Evolutionary conservation across 495 filamentous ascomycete species (phyloP).

Genomic region (Talaromyces liani): DNA sequence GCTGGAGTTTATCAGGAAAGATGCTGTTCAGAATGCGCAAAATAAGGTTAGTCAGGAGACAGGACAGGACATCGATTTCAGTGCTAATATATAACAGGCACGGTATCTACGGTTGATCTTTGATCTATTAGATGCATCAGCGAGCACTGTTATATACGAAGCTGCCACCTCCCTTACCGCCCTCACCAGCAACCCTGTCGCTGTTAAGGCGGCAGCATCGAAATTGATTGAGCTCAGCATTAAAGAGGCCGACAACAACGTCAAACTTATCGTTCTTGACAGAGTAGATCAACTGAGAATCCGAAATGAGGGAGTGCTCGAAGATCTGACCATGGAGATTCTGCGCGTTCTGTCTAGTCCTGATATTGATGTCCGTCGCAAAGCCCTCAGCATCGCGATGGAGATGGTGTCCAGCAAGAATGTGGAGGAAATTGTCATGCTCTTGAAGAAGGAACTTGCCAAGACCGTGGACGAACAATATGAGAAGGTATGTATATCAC

Average conservation of each 20-base stretch:
- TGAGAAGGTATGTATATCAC: constrained; percentile 58
- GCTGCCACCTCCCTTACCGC: constrained; percentile 95
- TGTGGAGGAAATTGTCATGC: constrained; percentile 91
- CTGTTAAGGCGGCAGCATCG: constrained; percentile 89
- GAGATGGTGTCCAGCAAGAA: constrained; percentile 99
- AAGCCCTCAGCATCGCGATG: constrained; percentile 83
- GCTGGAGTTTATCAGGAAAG: constrained; percentile 94
- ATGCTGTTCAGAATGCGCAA: constrained; percentile 87
- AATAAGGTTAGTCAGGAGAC: constrained; percentile 62
- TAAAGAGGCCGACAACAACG: constrained; percentile 97
- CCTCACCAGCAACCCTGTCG: constrained; percentile 92
- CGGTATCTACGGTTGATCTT: constrained; percentile 92
- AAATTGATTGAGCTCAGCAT: constrained; percentile 98
- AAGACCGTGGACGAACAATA: constrained; percentile 99
- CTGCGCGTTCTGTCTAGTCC: constrained; percentile 92
- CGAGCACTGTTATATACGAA: constrained; percentile 95
- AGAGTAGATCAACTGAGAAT: constrained; percentile 86
- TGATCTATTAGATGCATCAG: constrained; percentile 86
- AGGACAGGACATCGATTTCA: constrained; percentile 1
- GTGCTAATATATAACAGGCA: constrained; percentile 47
- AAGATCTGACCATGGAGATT: constrained; percentile 97
- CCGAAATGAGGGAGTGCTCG: constrained; percentile 87
- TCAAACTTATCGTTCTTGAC: constrained; percentile 95
- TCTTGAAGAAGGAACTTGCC: constrained; percentile 93
- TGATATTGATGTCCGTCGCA: constrained; percentile 92